phyloP scores from a whole-genome alignment of 31 red algal species.

The Bonnemaisonia californica region DNA sequence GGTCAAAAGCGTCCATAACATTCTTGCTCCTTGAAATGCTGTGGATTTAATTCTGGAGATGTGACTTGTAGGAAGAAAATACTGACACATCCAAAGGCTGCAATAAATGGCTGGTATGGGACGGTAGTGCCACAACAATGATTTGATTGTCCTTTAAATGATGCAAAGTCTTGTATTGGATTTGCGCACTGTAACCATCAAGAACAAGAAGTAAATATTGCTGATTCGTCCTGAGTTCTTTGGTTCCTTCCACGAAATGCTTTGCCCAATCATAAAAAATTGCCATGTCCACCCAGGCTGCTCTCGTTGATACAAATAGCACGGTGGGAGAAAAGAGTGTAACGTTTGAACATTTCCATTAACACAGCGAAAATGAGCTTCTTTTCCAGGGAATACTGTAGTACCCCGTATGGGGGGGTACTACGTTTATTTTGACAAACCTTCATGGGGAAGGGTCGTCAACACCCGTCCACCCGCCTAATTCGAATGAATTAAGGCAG shows the following conservation, averaged over 20 bases:
- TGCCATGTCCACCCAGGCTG: neutral
- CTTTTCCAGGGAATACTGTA: conserved; percentile 22
- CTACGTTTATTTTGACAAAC: no score
- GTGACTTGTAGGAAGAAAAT: neutral
- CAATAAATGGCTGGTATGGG: conserved; percentile 17
- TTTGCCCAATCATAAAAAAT: conserved; percentile 20
- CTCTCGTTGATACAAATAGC: conserved; percentile 5
- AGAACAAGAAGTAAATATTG: conserved; percentile 21
- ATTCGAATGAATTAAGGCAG: no score
- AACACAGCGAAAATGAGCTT: neutral
- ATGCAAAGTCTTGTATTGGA: neutral
- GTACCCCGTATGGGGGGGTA: no score
- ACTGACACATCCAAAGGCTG: conserved; percentile 41
- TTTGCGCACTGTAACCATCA: conserved; percentile 24
- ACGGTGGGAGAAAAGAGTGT: conserved; percentile 5
- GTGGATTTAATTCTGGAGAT: neutral
- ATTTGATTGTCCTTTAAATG: neutral
- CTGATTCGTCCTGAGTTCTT: neutral
- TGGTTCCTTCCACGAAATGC: conserved; percentile 19
- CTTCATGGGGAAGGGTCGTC: no score
- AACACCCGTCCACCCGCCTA: no score
- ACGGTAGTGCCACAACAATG: neutral
- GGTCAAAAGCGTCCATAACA: no score
- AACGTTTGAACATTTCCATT: neutral
- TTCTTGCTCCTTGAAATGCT: no score